Percentiles rank a stretch among this genome's conserved stretches.
Conservation (phyloP, 805 yeast genomes). For the Sugiyamaella marilandica region DNA sequence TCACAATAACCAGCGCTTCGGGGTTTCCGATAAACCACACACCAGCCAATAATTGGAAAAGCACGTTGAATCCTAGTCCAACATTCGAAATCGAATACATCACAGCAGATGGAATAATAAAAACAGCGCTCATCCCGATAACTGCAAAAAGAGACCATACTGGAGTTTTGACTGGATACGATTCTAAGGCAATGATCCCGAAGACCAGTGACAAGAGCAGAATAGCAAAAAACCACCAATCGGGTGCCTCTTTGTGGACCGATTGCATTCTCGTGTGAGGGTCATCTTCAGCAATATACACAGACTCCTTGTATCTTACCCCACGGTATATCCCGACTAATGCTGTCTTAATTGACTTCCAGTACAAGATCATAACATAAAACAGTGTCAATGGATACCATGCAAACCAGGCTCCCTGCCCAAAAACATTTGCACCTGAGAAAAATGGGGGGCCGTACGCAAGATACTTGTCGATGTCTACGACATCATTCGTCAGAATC, state of each 20-base stretch:
- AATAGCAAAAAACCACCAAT: conserved; percentile 59
- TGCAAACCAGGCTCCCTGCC: conserved; percentile 50
- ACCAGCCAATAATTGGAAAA: conserved; percentile 61
- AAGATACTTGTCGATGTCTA: conserved; percentile 43
- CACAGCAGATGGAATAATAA: conserved; percentile 60
- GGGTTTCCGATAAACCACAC: conserved; percentile 61
- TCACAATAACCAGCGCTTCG: conserved; percentile 52
- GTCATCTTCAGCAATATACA: conserved; percentile 15
- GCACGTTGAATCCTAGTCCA: conserved; percentile 52
- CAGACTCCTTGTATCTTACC: conserved; percentile 4
- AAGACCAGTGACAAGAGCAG: conserved; percentile 39
- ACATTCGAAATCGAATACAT: conserved; percentile 59
- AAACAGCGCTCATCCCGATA: conserved; percentile 47
- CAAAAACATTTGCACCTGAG: conserved; percentile 49
- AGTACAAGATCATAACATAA: conserved; percentile 15
- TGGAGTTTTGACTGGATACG: conserved; percentile 25
- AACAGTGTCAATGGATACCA: conserved; percentile 45
- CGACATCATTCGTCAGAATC: conserved; percentile 37
- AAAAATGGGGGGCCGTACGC: conserved; percentile 55
- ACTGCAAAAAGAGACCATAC: conserved; percentile 59
- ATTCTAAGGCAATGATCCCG: conserved; percentile 20
- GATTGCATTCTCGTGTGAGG: conserved; percentile 19
- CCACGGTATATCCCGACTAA: conserved; percentile 16
- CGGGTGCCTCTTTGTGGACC: conserved; percentile 62
- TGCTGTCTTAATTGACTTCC: conserved; percentile 13